These are phyloP conservation scores for Desmodesmus armatus DNA, from an alignment of 139 green algal species.

Conservation along the genomic window DNA sequence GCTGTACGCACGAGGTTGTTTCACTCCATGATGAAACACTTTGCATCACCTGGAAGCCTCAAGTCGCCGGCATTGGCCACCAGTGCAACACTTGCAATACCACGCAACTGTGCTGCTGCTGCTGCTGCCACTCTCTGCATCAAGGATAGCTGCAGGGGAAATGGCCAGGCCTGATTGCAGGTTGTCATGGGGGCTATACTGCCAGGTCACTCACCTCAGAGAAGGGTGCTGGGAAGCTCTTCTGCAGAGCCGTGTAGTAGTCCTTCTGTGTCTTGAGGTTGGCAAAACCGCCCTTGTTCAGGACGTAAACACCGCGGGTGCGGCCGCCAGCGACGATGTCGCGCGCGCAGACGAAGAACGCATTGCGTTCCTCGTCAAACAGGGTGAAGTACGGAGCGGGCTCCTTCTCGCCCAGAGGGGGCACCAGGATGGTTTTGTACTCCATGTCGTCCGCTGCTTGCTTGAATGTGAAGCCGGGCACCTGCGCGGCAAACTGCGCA, in stretches of 20 bases:
- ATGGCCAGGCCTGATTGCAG: too few species aligned
- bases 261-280: background rate
- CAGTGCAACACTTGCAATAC: too few species aligned
- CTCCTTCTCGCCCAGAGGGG: background rate
- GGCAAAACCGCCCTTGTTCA: background rate
- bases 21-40: too few species aligned
- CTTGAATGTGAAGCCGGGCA: background rate
- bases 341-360: background rate
- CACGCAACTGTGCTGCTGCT: background rate
- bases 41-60: too few species aligned
- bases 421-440: background rate
- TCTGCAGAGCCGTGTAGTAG: background rate
- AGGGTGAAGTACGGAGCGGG: background rate
- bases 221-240: background rate
- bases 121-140: background rate
- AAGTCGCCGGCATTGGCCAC: too few species aligned
- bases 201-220: background rate
- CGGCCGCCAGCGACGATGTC: background rate
- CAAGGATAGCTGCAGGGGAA: too few species aligned
- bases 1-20: too few species aligned
- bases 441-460: background rate
- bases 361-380: background rate
- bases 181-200: too few species aligned
- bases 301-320: background rate
- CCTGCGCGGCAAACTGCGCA: background rate